Evolutionary conservation across 345 rosid genomes (phyloP).

Genomic region (Corchorus capsularis): DNA sequence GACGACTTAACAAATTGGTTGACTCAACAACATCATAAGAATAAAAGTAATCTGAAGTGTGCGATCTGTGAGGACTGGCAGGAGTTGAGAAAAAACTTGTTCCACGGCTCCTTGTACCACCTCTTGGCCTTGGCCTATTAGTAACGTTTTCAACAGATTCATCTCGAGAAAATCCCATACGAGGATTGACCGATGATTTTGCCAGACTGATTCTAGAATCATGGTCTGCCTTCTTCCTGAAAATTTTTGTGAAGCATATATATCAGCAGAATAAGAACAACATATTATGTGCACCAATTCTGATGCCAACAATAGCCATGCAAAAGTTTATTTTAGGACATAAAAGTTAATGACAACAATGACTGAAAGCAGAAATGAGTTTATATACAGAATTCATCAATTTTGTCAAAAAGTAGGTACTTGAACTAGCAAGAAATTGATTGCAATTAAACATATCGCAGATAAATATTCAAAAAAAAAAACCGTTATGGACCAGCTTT

Average conservation of each 20-base stretch:
- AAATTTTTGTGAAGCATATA: neutral
- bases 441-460: no score
- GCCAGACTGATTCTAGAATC: constrained; percentile 13
- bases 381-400: neutral
- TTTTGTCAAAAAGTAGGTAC: no score
- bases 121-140: constrained; percentile 22
- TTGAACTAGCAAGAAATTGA: no score
- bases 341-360: neutral
- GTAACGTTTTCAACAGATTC: constrained; percentile 25
- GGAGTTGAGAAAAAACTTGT: constrained; percentile 36
- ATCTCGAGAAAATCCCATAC: constrained; percentile 28
- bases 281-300: neutral
- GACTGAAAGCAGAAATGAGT: neutral
- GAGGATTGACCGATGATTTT: constrained; percentile 22
- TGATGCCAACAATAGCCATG: neutral
- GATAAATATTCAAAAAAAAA: neutral
- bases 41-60: constrained; percentile 24
- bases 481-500: neutral
- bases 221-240: constrained; percentile 35
- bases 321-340: neutral
- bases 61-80: constrained; percentile 38
- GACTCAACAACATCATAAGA: constrained; percentile 6
- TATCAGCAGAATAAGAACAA: neutral
- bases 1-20: constrained; percentile 21
- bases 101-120: constrained; percentile 34